phyloP scores from a whole-genome alignment of 1,139 yeast genomes.

The Zygoascus meyerae region DNA sequence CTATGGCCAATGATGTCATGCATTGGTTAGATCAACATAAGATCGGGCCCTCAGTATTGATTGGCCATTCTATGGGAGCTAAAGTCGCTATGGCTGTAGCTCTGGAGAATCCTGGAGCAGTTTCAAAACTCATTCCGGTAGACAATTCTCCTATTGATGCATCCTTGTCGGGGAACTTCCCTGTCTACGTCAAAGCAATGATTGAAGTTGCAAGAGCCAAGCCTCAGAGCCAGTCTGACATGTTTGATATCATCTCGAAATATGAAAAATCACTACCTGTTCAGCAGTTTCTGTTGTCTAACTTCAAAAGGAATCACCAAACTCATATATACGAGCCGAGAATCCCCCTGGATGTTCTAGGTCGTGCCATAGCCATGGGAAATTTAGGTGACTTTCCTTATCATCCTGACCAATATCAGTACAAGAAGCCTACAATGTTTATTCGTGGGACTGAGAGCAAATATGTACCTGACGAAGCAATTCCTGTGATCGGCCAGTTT shows the following conservation, averaged over 20 bases:
- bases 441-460: conserved; percentile 71
- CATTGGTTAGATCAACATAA: conserved; percentile 49
- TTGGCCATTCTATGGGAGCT: conserved; percentile 98
- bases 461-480: conserved; percentile 80
- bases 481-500: conserved; percentile 67
- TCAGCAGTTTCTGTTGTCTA: conserved; percentile 77
- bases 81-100: conserved; percentile 88
- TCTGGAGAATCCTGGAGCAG: conserved; percentile 59
- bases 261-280: conserved; percentile 57
- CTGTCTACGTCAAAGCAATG: conserved; percentile 61
- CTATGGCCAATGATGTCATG: conserved; percentile 82
- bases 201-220: conserved; percentile 41
- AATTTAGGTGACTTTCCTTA: conserved; percentile 72
- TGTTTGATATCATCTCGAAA: conserved; percentile 55
- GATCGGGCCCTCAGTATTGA: conserved; percentile 52
- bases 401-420: conserved; percentile 49
- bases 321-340: conserved; percentile 37
- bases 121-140: conserved; percentile 63
- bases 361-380: conserved; percentile 50
- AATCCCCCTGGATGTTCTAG: conserved; percentile 66
- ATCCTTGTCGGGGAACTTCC: conserved; percentile 53
- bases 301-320: conserved; percentile 42
- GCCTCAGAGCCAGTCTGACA: conserved; percentile 54
- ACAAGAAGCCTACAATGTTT: conserved; percentile 69
- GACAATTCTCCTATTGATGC: conserved; percentile 85